These are phyloP conservation scores for Botrytis galanthina DNA, from an alignment of 2,329 filamentous ascomycete genomes.

Conservation along the genomic window DNA sequence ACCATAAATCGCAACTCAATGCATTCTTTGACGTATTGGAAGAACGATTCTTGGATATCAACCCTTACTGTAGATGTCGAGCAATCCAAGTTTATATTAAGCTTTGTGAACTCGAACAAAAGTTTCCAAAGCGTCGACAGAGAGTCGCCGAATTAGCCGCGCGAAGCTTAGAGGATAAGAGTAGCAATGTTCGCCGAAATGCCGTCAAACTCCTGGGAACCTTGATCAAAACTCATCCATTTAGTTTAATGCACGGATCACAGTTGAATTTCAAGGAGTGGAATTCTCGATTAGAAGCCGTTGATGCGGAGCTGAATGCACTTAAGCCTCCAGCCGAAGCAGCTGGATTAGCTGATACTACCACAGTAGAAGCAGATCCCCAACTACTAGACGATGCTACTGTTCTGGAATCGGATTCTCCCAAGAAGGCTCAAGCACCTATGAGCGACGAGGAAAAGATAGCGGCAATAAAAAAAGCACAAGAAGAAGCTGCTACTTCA, in stretches of 20 bases:
- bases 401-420: conserved; percentile 64
- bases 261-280: conserved; percentile 83
- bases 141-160: conserved; percentile 83
- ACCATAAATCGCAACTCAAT: conserved; percentile 91
- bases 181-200: conserved; percentile 93
- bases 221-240: conserved; percentile 91
- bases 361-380: conserved; percentile 64
- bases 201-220: conserved; percentile 89
- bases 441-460: conserved; percentile 79
- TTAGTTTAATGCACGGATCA: conserved; percentile 85
- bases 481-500: conserved; percentile 83
- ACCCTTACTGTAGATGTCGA: conserved; percentile 90
- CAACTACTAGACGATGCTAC: conserved; percentile 86
- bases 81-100: conserved; percentile 91
- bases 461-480: conserved; percentile 72
- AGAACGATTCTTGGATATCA: conserved; percentile 92
- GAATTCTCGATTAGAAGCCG: conserved; percentile 75
- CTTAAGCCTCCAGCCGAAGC: conserved; percentile 74
- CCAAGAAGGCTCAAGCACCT: conserved; percentile 52
- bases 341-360: conserved; percentile 68
- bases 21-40: conserved; percentile 97
- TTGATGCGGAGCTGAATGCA: conserved; percentile 77
- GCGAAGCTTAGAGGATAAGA: conserved; percentile 92
- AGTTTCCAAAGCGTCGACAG: conserved; percentile 89
- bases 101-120: conserved; percentile 91